Base-by-base conservation (phyloP, 176 grass and related monocot species). In the Avena insularis region DNA sequence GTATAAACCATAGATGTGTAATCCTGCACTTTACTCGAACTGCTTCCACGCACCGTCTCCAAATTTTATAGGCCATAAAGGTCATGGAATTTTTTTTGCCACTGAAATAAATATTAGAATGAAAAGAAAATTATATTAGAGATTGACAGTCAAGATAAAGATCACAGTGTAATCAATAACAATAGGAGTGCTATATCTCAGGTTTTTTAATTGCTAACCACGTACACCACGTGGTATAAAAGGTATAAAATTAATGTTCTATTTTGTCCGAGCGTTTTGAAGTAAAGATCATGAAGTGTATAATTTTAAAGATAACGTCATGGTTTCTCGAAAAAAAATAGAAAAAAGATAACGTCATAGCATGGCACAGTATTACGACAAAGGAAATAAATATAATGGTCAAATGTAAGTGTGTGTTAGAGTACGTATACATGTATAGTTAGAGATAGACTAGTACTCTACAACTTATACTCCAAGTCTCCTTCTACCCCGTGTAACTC, bases 71-170 rank as follows among this genome's bases (percentile, higher is more conserved):
- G 45, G 5, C 10, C 59, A 60, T 47, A 12, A 27, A 62, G 65
- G 9, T 87, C 75, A 67, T 69, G 76, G 11, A 50, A 91, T 87
- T 11, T 40, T 51, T 80, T 67, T 80, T 75, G 85, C 85, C 76
- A 81, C 89, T 88, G 85, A 66, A 87, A 84, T 4, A 13, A 75
- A 84, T 20, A 35, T 23, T 36, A 75, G 1, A 80, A 76, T 6
- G 25, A 10, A 47, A 17, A 29, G 81, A 27, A 81, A 59, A 6
- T 7, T 20, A 4, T 51, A 50, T 81, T 20, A 85, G 70, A 40
- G 23, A 1, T 13, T 60, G 15, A 67, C 0, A 81, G 74, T 19
- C 13, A 66, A 19, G 14, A 68, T 36, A 36, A 75, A 40, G 1
- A 79, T 46, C 75, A 40, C 25, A 50, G 16, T 38, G 8, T 16